Evolutionary conservation across 176 grass and related monocot species (phyloP), one percentile per base, ranked within the genome.

Genomic region (Bromus sterilis): DNA sequence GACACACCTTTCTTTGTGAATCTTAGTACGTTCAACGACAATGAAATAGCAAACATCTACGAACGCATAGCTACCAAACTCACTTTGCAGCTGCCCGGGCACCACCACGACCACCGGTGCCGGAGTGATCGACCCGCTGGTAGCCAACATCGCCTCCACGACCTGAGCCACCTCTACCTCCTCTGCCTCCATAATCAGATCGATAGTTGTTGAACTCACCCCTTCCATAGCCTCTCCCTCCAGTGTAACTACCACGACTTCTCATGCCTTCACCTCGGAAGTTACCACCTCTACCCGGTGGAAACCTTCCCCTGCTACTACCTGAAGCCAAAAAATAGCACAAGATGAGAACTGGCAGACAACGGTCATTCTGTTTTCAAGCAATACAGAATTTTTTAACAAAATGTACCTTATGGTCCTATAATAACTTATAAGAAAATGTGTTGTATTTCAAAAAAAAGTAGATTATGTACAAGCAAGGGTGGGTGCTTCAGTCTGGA

Each of bases 191-290:
- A 62, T 86, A 95, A 62, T 95, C 89, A 21, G 87, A 78, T 60
- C 92, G 84, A 56, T 73, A 82, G 56, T 71, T 80, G 77, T 85
- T 80, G 77, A 85, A 89, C 21, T 93, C 91, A 20, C 89, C 91
- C 64, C 93, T 89, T 53, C 91, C 93, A 0, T 84, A 93, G n/a
- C 82, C 77, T 55, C 93, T 83, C 40, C 90, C 88, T 24, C 93
- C 93, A 44, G 70, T 78, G 63, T 92, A 88, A 69, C 66, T 86
- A n/a, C 91, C 89, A 76, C 94, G 94, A 4, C 94, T 91, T 72
- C 91, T 87, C 32, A 82, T 65, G 10, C 86, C 94, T 56, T 97
- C 94, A 70, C 81, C 88, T 77, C 94, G 86, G 81, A 89, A 97
- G 20, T 77, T 81, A 59, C 76, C 86, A 58, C 89, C 94, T 91